These are phyloP conservation scores for Oryza nivara DNA, from an alignment of 176 grass and related monocot species.

Conservation along the genomic window DNA sequence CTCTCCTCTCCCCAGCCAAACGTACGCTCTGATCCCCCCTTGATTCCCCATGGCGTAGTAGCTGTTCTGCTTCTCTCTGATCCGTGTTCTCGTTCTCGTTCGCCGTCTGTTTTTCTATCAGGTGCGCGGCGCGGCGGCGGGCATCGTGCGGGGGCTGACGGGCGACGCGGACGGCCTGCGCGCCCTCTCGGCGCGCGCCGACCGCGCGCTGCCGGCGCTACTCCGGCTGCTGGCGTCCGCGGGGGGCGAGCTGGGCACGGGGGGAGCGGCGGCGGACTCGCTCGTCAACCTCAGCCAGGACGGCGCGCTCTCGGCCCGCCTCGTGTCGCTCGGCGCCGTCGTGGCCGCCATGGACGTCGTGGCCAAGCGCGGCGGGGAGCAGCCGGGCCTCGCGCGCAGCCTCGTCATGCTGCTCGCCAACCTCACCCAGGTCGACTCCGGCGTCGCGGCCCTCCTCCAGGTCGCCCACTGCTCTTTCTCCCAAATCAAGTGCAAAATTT, in stretches of 20 bases:
- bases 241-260: constrained; percentile 24
- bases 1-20: constrained; percentile 10
- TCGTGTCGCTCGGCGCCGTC: constrained; percentile 58
- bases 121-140: constrained; percentile 74
- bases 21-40: not conserved
- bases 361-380: constrained; percentile 48
- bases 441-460: constrained; percentile 68
- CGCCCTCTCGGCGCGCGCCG: constrained; percentile 49
- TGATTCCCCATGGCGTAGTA: too few relatives aligned
- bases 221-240: constrained; percentile 54
- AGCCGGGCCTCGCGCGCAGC: constrained; percentile 52
- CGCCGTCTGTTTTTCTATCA: constrained; percentile 2
- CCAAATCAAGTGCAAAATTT: too few relatives aligned
- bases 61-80: not conserved
- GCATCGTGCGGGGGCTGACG: constrained; percentile 81
- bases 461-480: constrained; percentile 6
- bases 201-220: constrained; percentile 61
- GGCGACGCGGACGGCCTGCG: constrained; percentile 67
- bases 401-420: constrained; percentile 94
- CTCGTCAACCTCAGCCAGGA: constrained; percentile 92
- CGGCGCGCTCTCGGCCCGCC: constrained; percentile 50
- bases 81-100: not conserved
- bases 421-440: constrained; percentile 81
- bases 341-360: constrained; percentile 72
- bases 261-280: constrained; percentile 66